phyloP scores from a whole-genome alignment of 257 asterid species.

The Nicotiana otophora region DNA sequence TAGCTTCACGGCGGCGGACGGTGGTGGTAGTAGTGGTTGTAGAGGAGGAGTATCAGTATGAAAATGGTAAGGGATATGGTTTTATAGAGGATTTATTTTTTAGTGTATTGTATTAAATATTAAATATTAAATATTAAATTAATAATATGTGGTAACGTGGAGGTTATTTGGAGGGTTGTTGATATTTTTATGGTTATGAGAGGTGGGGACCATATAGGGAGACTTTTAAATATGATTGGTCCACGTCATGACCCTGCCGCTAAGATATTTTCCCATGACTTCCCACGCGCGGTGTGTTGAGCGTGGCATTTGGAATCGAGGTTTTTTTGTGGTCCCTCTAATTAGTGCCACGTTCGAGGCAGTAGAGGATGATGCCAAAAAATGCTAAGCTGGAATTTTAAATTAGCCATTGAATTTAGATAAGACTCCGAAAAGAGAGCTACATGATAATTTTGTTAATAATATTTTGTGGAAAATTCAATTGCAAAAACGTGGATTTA shows the following conservation, averaged over 20 bases:
- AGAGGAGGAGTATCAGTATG: conserved; percentile 7
- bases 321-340: conserved; percentile 1
- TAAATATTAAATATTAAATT: not conserved
- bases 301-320: not conserved
- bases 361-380: not conserved
- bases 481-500: too few species aligned
- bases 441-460: not conserved
- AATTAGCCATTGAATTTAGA: not conserved
- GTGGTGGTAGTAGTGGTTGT: not conserved
- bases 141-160: conserved; percentile 24
- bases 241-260: conserved; percentile 10
- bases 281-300: not conserved
- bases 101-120: conserved; percentile 7
- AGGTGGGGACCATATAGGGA: not conserved
- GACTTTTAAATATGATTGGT: not conserved
- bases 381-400: not conserved
- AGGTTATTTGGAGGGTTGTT: conserved; percentile 9
- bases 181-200: conserved; percentile 21
- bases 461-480: too few species aligned
- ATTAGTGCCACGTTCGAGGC: conserved; percentile 11
- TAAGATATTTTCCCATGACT: conserved; percentile 16
- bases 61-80: conserved; percentile 13
- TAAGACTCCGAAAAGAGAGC: not conserved
- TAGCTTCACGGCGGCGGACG: not conserved
- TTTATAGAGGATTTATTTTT: not conserved